Evolutionary conservation across 208 protist genomes (phyloP).

Genomic region (Histomonas meleagridis): DNA sequence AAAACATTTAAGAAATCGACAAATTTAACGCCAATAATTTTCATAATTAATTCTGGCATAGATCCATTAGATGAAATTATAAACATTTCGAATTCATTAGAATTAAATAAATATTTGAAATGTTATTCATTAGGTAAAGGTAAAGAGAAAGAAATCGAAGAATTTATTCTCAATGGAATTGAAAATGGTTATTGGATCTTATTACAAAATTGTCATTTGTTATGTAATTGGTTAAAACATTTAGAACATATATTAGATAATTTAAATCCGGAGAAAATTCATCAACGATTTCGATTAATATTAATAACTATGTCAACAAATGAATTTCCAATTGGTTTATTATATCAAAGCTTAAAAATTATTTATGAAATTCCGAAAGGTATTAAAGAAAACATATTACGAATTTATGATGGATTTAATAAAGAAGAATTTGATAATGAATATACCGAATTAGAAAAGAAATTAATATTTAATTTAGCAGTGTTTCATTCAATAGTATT

Average conservation of each 20-base stretch:
- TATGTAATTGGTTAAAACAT: background rate
- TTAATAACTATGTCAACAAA: constrained; percentile 84
- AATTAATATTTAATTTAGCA: constrained; percentile 77
- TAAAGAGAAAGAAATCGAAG: constrained; percentile 73
- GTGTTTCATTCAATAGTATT: constrained; percentile 85
- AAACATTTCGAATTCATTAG: constrained; percentile 65
- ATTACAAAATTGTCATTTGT: constrained; percentile 65
- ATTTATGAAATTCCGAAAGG: constrained; percentile 92
- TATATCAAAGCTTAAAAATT: constrained; percentile 92
- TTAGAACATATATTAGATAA: constrained; percentile 29
- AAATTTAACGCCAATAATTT: constrained; percentile 71
- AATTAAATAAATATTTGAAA: constrained; percentile 61
- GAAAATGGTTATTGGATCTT: constrained; percentile 61
- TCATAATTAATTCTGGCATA: constrained; percentile 83
- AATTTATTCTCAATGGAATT: constrained; percentile 71
- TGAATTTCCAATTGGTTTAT: constrained; percentile 81
- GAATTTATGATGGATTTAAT: constrained; percentile 60
- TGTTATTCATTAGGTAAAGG: constrained; percentile 81
- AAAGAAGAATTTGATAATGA: constrained; percentile 39
- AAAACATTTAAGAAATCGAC: constrained; percentile 49
- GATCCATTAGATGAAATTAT: constrained; percentile 78
- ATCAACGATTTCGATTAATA: constrained; percentile 86
- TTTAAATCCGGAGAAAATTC: constrained; percentile 54
- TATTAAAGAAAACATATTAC: constrained; percentile 77
- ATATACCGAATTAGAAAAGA: constrained; percentile 56